A percentile compares a stretch with the other conserved stretches of the same genome.
Conservation (phyloP, 306 rosid genomes). For the Prunus mira region DNA sequence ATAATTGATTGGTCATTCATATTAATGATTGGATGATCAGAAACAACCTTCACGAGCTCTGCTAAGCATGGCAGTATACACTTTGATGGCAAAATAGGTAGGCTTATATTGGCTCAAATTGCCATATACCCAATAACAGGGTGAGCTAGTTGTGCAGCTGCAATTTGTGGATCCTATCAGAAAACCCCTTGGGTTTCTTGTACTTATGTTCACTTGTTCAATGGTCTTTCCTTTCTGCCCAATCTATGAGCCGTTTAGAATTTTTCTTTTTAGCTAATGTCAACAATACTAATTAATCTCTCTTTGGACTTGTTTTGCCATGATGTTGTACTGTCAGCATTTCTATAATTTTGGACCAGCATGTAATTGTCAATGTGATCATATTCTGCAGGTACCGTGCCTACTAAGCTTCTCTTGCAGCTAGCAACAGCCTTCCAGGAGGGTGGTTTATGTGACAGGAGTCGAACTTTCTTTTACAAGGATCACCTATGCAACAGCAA, state of each 20-base stretch:
- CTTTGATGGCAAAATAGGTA: background rate
- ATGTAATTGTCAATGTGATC: constrained; percentile 13
- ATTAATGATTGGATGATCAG: background rate
- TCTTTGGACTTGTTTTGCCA: background rate
- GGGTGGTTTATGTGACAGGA: constrained; percentile 76
- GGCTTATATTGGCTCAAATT: background rate
- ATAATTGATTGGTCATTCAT: background rate
- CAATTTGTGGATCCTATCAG: background rate
- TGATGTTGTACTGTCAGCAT: background rate
- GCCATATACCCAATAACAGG: background rate
- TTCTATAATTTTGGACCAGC: constrained; percentile 4
- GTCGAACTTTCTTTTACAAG: constrained; percentile 62
- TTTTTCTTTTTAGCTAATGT: constrained; percentile 5
- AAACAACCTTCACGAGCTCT: background rate
- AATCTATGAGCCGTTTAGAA: background rate
- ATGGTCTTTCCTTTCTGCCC: background rate
- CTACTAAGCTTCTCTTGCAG: constrained; percentile 80
- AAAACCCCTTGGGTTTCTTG: background rate
- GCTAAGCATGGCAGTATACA: background rate
- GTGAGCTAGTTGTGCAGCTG: background rate
- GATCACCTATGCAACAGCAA: constrained; percentile 59
- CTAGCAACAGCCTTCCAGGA: constrained; percentile 54
- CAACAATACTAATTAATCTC: background rate
- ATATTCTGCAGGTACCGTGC: constrained; percentile 63
- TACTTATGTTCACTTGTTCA: background rate